Conservation (phyloP, 2,329 filamentous ascomycete species). For the Pseudogymnoascus verrucosus region DNA sequence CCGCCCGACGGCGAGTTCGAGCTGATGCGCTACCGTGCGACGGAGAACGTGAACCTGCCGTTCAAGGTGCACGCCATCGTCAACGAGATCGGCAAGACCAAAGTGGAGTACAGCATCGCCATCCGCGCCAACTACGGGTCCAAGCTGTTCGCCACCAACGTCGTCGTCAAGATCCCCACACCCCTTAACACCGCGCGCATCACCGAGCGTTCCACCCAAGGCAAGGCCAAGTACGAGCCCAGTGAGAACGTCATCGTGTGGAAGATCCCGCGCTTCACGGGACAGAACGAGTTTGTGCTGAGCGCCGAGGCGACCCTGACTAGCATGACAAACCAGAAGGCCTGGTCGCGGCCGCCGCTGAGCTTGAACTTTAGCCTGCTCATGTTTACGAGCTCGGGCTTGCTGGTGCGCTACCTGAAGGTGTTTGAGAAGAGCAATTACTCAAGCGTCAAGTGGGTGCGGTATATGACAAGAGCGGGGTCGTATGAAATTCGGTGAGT, state of each 20-base stretch:
- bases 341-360: constrained; percentile 88
- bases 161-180: constrained; percentile 87
- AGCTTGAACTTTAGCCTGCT: constrained; percentile 87
- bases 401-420: constrained; percentile 90
- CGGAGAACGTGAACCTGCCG: constrained; percentile 95
- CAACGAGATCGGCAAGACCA: constrained; percentile 92
- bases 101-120: constrained; percentile 97
- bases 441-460: constrained; percentile 96
- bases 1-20: constrained; percentile 97
- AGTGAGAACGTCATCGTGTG: constrained; percentile 97
- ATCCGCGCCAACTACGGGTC: constrained; percentile 94
- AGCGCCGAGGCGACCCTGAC: constrained; percentile 89
- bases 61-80: constrained; percentile 99
- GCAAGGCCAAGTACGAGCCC: constrained; percentile 97
- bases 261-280: constrained; percentile 98
- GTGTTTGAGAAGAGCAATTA: constrained; percentile 99
- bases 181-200: constrained; percentile 94
- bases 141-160: constrained; percentile 96
- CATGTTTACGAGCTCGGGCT: constrained; percentile 95
- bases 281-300: constrained; percentile 93
- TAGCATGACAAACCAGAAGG: constrained; percentile 96
- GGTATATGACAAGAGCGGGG: constrained; percentile 96
- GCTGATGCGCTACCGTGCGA: constrained; percentile 96
- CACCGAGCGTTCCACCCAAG: constrained; percentile 85
- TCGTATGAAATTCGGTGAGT: constrained; percentile 88